phyloP scores from a whole-genome alignment of 345 rosid genomes.

The Eucalyptus marginata region DNA sequence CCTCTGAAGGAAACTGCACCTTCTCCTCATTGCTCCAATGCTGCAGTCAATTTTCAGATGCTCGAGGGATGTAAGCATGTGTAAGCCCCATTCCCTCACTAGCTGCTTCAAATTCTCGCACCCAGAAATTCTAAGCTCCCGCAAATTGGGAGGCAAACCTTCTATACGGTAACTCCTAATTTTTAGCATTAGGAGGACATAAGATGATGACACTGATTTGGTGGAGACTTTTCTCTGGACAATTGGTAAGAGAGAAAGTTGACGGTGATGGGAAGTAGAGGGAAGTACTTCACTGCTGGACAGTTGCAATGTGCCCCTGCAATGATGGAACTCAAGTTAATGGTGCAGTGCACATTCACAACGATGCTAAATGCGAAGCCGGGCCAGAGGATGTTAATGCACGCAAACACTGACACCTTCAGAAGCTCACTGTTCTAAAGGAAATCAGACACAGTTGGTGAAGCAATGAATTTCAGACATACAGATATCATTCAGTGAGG shows the following conservation, averaged over 20 bases:
- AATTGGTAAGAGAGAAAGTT: background rate
- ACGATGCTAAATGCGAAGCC: background rate
- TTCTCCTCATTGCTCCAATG: too few species aligned
- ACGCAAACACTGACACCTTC: background rate
- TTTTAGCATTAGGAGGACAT: background rate
- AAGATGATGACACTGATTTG: background rate
- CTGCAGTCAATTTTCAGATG: too few species aligned
- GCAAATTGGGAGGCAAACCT: too few species aligned
- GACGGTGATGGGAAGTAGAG: background rate
- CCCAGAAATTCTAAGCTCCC: too few species aligned
- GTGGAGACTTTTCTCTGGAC: background rate
- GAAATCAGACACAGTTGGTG: background rate
- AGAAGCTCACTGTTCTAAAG: background rate
- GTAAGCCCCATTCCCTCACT: too few species aligned
- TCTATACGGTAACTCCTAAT: background rate
- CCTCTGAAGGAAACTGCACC: too few species aligned
- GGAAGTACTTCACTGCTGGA: background rate
- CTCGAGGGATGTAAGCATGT: too few species aligned
- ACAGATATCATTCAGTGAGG: background rate
- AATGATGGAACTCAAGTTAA: background rate
- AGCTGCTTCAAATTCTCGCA: too few species aligned
- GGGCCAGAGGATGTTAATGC: background rate
- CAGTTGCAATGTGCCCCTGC: background rate
- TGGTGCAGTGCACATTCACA: background rate
- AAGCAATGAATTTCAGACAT: background rate